These are phyloP conservation scores for Plasmodium coatneyi DNA, from an alignment of 169 alveolate species.

Conservation along the genomic window DNA sequence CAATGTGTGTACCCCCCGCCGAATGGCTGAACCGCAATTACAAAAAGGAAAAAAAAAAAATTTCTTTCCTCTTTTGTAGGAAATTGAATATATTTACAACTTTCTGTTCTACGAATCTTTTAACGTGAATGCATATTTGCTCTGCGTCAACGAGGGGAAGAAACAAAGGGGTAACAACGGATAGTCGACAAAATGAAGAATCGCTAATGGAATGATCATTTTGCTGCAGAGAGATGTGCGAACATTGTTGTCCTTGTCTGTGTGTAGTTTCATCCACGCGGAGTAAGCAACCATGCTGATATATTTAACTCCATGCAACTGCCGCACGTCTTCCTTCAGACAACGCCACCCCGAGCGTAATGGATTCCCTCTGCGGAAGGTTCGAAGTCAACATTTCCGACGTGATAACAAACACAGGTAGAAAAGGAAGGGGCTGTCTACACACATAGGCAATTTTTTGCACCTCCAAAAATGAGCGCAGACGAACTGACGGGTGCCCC, in stretches of 20 bases:
- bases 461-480: neutral
- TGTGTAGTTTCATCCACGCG: neutral
- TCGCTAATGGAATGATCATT: neutral
- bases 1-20: neutral
- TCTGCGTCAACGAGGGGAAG: constrained; percentile 35
- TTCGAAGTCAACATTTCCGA: constrained; percentile 55
- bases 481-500: neutral
- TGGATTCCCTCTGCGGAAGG: constrained; percentile 18
- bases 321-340: neutral
- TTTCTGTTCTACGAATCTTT: constrained; percentile 38
- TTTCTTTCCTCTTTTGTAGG: neutral
- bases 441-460: neutral
- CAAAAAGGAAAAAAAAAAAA: neutral
- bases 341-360: neutral
- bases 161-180: constrained; percentile 28
- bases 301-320: neutral
- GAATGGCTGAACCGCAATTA: neutral
- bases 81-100: constrained; percentile 65
- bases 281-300: neutral
- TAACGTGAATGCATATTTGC: constrained; percentile 40
- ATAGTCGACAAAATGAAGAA: neutral
- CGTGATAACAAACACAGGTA: constrained; percentile 40
- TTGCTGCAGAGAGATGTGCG: neutral
- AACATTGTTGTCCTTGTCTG: neutral
- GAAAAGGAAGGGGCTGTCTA: neutral